These are phyloP conservation scores for Jaltomata sinuosa DNA, from an alignment of 257 asterid genomes.

Conservation along the genomic window DNA sequence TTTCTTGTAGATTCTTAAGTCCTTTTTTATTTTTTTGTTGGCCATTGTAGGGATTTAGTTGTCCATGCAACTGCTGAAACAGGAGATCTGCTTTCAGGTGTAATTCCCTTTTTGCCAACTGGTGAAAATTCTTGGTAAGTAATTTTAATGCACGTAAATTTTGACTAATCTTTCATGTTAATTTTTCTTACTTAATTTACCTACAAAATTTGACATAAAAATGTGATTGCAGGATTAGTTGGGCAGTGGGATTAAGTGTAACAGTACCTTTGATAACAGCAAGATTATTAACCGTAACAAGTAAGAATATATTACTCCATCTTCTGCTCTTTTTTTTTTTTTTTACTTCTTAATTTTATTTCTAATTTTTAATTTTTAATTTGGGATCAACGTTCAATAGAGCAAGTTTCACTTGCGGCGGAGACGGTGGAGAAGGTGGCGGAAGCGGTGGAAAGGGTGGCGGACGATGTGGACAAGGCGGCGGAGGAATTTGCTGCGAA, in stretches of 20 bases:
- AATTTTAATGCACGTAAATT: not conserved
- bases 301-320: constrained; percentile 17
- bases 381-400: constrained; percentile 11
- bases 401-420: constrained; percentile 42
- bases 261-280: constrained; percentile 25
- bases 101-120: not conserved
- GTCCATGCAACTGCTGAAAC: not conserved
- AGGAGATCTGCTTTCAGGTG: not conserved
- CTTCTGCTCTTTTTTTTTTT: not conserved
- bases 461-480: constrained; percentile 44
- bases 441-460: constrained; percentile 48
- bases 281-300: constrained; percentile 24
- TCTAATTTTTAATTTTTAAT: not conserved
- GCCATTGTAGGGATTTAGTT: not conserved
- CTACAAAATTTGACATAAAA: not conserved
- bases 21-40: not conserved
- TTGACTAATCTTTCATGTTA: not conserved
- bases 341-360: not conserved
- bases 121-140: constrained; percentile 1
- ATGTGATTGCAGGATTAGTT: constrained; percentile 15
- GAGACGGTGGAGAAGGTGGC: constrained; percentile 49
- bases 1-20: not conserved
- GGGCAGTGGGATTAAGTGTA: constrained; percentile 24
- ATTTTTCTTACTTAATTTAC: not conserved
- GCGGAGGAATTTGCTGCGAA: constrained; percentile 40